Conservation (phyloP, 164 flowering plant genomes). For the Kingdonia uniflora region DNA sequence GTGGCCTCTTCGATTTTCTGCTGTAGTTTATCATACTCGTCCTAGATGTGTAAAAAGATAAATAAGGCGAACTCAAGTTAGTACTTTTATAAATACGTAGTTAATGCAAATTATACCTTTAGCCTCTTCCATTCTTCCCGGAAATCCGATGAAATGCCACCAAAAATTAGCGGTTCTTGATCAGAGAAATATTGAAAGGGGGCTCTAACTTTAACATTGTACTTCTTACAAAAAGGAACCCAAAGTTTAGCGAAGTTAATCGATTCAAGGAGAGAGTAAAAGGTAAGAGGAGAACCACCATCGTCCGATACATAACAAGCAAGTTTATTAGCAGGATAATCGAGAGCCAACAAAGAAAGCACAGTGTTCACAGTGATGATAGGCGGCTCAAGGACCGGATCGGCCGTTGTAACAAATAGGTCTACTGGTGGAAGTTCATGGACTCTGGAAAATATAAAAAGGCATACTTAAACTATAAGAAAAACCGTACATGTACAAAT, state of each 20-base stretch:
- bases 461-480: not conserved
- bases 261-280: conserved; percentile 41
- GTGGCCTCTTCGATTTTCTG: conserved; percentile 27
- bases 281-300: conserved; percentile 45
- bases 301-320: conserved; percentile 69
- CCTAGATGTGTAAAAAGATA: conserved; percentile 12
- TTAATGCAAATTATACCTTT: conserved; percentile 31
- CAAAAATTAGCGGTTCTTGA: not conserved
- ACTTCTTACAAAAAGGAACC: conserved; percentile 65
- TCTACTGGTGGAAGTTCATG: conserved; percentile 49
- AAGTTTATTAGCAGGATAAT: conserved; percentile 52
- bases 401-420: conserved; percentile 68
- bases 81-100: not conserved
- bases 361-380: conserved; percentile 54
- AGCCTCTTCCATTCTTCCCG: conserved; percentile 26
- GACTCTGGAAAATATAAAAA: not conserved
- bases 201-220: conserved; percentile 35
- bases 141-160: conserved; percentile 18
- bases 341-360: conserved; percentile 47
- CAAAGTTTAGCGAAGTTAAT: conserved; percentile 41
- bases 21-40: conserved; percentile 30
- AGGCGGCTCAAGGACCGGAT: conserved; percentile 47
- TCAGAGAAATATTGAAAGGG: conserved; percentile 40
- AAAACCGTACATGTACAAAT: not conserved
- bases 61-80: not conserved